Percentiles rank a stretch among this genome's conserved stretches.
Conservation (phyloP, 441 rosid species). For the Brassica hybrid region DNA sequence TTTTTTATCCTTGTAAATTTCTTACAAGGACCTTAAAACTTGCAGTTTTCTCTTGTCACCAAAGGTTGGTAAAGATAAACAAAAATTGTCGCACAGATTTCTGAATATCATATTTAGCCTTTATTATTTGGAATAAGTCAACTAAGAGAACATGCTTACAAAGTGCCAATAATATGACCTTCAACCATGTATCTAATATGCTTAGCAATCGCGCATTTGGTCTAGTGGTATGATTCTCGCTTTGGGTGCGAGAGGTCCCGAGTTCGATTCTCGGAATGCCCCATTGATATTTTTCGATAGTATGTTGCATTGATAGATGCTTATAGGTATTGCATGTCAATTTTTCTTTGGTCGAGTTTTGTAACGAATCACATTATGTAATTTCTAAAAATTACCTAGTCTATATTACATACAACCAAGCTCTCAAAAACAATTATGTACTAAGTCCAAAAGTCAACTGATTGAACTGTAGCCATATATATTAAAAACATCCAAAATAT, state of each 20-base stretch:
- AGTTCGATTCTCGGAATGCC: slow-evolving; percentile 90
- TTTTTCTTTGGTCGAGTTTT: no score
- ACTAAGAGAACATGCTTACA: neutral
- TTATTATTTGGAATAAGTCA: neutral
- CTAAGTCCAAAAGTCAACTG: no score
- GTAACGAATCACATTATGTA: no score
- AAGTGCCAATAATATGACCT: neutral
- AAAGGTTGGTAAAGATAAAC: neutral
- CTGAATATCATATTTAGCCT: neutral
- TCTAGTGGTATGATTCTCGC: slow-evolving; percentile 99
- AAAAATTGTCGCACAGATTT: no score
- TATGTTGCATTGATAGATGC: neutral
- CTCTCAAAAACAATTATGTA: no score
- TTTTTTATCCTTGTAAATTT: neutral
- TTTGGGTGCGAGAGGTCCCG: slow-evolving; percentile 96
- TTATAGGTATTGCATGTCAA: neutral
- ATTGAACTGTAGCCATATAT: no score
- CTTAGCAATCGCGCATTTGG: slow-evolving; percentile 40
- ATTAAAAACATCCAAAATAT: no score
- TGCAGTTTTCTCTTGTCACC: neutral
- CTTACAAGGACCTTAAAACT: neutral
- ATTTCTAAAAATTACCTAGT: no score
- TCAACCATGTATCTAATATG: neutral
- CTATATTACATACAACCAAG: no score
- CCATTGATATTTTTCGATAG: neutral